phyloP scores from a whole-genome alignment of 495 filamentous ascomycete species.

The Cryomyces minteri region DNA sequence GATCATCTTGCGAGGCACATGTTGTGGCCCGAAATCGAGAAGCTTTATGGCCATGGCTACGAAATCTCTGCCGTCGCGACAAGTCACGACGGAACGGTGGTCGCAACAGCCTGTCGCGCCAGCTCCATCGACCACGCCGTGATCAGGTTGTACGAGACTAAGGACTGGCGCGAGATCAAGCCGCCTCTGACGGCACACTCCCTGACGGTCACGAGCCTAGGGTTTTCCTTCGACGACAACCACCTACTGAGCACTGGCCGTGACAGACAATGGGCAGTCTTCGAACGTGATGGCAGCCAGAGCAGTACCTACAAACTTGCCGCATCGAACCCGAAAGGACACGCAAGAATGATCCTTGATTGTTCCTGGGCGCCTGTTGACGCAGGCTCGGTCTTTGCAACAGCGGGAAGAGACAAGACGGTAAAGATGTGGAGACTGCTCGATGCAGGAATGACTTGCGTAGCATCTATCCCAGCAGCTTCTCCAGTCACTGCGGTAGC shows the following conservation, averaged over 20 bases:
- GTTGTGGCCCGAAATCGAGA: conserved; percentile 90
- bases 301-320: conserved; percentile 30
- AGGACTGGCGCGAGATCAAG: conserved; percentile 69
- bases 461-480: conserved; percentile 31
- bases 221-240: conserved; percentile 57
- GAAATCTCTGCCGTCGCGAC: conserved; percentile 85
- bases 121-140: conserved; percentile 87
- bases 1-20: conserved; percentile 79
- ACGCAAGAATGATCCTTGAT: conserved; percentile 79
- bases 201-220: conserved; percentile 63
- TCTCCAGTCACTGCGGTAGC: conserved; percentile 62
- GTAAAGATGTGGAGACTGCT: conserved; percentile 55
- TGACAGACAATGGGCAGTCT: conserved; percentile 81
- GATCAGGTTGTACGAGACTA: conserved; percentile 75
- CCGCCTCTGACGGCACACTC: conserved; percentile 65
- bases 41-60: conserved; percentile 97
- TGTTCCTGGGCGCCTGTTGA: conserved; percentile 53
- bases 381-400: conserved; percentile 45
- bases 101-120: conserved; percentile 90
- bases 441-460: conserved; percentile 25
- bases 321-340: conserved; percentile 59
- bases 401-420: conserved; percentile 70
- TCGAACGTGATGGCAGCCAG: conserved; percentile 27
- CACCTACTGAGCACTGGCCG: conserved; percentile 75
- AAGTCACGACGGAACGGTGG: conserved; percentile 48